Evolutionary conservation across 345 rosid species (phyloP).

Genomic region (Camelina sativa): DNA sequence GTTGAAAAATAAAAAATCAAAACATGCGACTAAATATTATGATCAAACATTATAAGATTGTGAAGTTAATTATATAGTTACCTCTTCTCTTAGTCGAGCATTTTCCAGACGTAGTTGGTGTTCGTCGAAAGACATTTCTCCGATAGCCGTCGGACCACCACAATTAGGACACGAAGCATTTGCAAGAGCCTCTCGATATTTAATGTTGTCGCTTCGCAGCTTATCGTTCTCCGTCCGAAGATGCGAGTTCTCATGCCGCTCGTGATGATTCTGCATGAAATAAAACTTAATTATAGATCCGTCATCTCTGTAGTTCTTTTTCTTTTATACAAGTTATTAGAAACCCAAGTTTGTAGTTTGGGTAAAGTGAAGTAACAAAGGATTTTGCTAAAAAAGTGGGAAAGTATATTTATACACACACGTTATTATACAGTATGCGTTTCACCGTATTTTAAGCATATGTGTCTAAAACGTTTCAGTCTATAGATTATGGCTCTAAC

Average conservation of each 20-base stretch:
- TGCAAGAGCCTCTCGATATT: conserved; percentile 86
- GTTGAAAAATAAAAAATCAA: not conserved
- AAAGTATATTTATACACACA: conserved; percentile 5
- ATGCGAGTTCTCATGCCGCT: conserved; percentile 81
- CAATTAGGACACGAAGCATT: conserved; percentile 95
- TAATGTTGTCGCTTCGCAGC: conserved; percentile 84
- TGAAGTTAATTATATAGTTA: conserved; percentile 23
- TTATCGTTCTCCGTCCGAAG: conserved; percentile 86
- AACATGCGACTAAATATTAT: not conserved
- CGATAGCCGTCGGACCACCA: conserved; percentile 92
- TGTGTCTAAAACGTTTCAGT: conserved; percentile 29
- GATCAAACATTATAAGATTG: not conserved
- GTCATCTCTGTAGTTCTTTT: not conserved
- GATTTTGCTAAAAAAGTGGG: conserved; percentile 37
- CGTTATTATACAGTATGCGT: conserved; percentile 25
- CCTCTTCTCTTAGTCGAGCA: conserved; percentile 91
- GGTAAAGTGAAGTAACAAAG: conserved; percentile 11
- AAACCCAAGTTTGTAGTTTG: conserved; percentile 3
- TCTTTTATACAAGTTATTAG: not conserved
- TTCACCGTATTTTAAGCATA: conserved; percentile 33
- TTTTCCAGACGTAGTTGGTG: conserved; percentile 93
- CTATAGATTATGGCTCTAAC: conserved; percentile 4
- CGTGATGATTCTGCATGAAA: conserved; percentile 74
- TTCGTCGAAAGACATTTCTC: conserved; percentile 95
- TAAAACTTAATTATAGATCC: not conserved